phyloP scores from a whole-genome alignment of 2,329 filamentous ascomycete genomes.

The Hortaea werneckii region DNA sequence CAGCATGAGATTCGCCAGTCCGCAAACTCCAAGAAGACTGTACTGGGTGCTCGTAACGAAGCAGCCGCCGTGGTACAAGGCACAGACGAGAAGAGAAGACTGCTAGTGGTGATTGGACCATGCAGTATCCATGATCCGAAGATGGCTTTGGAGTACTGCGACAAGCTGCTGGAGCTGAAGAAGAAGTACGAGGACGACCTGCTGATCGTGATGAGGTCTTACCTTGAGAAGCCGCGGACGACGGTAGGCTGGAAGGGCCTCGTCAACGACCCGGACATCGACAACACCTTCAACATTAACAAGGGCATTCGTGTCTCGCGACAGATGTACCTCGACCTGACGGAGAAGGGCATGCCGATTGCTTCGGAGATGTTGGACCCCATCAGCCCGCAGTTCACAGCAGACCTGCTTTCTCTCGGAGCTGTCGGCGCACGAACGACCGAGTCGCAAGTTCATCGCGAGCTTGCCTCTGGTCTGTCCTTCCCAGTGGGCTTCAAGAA shows the following conservation, averaged over 20 bases:
- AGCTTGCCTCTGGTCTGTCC: slow-evolving; percentile 83
- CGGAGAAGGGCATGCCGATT: slow-evolving; percentile 84
- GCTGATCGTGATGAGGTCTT: slow-evolving; percentile 92
- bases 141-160: slow-evolving; percentile 86
- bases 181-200: slow-evolving; percentile 84
- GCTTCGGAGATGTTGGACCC: slow-evolving; percentile 98
- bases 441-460: slow-evolving; percentile 89
- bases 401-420: slow-evolving; percentile 82
- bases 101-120: slow-evolving; percentile 79
- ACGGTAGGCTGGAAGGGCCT: slow-evolving; percentile 98
- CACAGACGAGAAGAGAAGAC: slow-evolving; percentile 44
- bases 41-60: slow-evolving; percentile 50
- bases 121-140: slow-evolving; percentile 95
- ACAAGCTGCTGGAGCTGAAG: slow-evolving; percentile 67
- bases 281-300: slow-evolving; percentile 98
- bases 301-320: slow-evolving; percentile 81
- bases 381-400: slow-evolving; percentile 92
- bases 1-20: slow-evolving; percentile 75
- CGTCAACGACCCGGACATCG: slow-evolving; percentile 97
- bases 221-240: slow-evolving; percentile 96
- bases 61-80: slow-evolving; percentile 52
- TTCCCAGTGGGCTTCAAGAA: slow-evolving; percentile 99
- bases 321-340: slow-evolving; percentile 88
- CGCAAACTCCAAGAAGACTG: slow-evolving; percentile 42
- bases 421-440: slow-evolving; percentile 94